phyloP scores from a whole-genome alignment of 2,329 filamentous ascomycete species.

The Trichoderma cornu-damae region DNA sequence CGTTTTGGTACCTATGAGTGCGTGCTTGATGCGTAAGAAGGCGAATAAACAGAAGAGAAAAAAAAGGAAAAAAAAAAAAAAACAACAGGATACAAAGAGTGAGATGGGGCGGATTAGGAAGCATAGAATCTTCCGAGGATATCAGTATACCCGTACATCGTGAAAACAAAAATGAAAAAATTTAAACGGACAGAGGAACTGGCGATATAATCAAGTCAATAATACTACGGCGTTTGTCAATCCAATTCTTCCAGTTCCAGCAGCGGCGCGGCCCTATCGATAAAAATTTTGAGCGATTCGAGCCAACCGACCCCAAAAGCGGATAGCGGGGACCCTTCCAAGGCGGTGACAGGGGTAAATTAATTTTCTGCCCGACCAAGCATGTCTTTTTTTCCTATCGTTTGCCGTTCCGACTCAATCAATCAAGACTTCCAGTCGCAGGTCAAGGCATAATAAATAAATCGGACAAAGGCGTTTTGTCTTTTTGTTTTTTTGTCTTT shows the following conservation, averaged over 20 bases:
- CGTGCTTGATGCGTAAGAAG: slow-evolving; percentile 17
- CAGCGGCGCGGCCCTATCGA: neutral
- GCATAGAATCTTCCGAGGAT: slow-evolving; percentile 2
- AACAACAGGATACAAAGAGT: neutral
- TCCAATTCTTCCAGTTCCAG: neutral
- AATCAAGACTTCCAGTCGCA: neutral
- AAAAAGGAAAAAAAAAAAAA: no score
- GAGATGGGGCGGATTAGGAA: neutral
- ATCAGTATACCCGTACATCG: neutral
- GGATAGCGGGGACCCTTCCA: slow-evolving; percentile 16
- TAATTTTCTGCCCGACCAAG: slow-evolving; percentile 31
- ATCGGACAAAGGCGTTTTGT: slow-evolving; percentile 6
- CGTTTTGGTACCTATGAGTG: slow-evolving; percentile 22
- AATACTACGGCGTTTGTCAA: neutral
- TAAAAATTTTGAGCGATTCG: neutral
- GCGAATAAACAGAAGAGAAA: no score
- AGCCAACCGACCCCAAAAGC: slow-evolving; percentile 12
- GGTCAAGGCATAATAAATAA: slow-evolving; percentile 3
- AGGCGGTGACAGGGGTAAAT: slow-evolving; percentile 29
- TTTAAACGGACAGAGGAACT: neutral
- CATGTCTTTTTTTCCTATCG: slow-evolving; percentile 19
- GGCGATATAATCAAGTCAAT: neutral
- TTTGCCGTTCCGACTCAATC: slow-evolving; percentile 6
- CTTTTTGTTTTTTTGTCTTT: neutral
- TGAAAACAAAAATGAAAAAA: neutral